These are phyloP conservation scores for Xylogone sp. DNA, from an alignment of 2,329 filamentous ascomycete species.

Conservation along the genomic window DNA sequence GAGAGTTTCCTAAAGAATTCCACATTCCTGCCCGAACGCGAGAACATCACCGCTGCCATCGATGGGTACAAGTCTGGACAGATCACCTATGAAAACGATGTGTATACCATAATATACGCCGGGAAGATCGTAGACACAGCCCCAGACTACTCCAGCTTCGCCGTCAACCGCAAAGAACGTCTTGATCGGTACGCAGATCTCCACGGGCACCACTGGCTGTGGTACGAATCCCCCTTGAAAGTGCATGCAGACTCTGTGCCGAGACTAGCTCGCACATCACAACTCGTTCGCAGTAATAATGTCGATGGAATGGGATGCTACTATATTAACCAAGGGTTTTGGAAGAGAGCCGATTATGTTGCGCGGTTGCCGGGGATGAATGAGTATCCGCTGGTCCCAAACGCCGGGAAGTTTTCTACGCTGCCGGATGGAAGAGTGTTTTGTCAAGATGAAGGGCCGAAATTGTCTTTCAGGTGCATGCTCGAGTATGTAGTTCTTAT, in stretches of 20 bases:
- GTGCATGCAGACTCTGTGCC: slow-evolving; percentile 12
- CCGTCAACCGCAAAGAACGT: slow-evolving; percentile 32
- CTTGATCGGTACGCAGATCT: slow-evolving; percentile 34
- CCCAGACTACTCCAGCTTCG: slow-evolving; percentile 34
- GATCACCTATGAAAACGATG: slow-evolving; percentile 33
- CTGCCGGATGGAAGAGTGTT: slow-evolving; percentile 1
- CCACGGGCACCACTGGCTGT: slow-evolving; percentile 40
- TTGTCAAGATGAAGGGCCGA: slow-evolving; percentile 19
- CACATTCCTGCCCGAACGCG: slow-evolving; percentile 31
- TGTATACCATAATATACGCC: slow-evolving; percentile 40
- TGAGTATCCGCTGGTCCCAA: no score
- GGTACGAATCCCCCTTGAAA: slow-evolving; percentile 40
- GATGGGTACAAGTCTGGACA: slow-evolving; percentile 34
- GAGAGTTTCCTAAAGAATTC: slow-evolving; percentile 27
- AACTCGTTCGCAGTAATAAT: slow-evolving; percentile 1
- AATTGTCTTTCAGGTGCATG: slow-evolving; percentile 30
- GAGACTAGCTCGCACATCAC: neutral
- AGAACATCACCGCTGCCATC: slow-evolving; percentile 40
- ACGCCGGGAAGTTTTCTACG: no score
- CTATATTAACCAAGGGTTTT: slow-evolving; percentile 14
- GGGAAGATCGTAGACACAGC: slow-evolving; percentile 39
- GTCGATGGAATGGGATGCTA: slow-evolving; percentile 8
- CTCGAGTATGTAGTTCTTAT: slow-evolving; percentile 27
- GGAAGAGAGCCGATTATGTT: slow-evolving; percentile 16
- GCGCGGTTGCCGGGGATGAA: slow-evolving; percentile 4